Conservation (phyloP, 73 alveolate genomes). For the Paraurostyla sp. region DNA sequence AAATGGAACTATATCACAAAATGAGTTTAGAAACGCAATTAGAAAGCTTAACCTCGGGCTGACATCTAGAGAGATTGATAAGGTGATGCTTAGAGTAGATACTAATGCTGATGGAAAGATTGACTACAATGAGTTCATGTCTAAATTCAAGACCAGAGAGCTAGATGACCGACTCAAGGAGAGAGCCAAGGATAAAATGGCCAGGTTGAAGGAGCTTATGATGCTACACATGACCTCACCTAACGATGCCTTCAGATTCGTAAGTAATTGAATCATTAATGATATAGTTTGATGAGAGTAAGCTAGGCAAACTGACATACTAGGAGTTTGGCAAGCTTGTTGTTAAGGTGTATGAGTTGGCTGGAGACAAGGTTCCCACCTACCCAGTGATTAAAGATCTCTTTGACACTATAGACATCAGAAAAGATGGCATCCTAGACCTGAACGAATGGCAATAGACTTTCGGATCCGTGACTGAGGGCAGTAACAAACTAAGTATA, state of each 20-base stretch:
- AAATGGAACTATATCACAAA: slow-evolving; percentile 77
- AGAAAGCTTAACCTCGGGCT: slow-evolving; percentile 83
- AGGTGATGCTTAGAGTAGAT: slow-evolving; percentile 75
- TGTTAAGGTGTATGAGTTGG: slow-evolving; percentile 78
- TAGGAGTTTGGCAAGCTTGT: slow-evolving; percentile 78
- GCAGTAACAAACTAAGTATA: slow-evolving; percentile 13
- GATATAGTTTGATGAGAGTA: slow-evolving; percentile 68
- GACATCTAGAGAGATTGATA: slow-evolving; percentile 85
- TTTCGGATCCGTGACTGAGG: slow-evolving; percentile 79
- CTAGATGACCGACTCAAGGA: slow-evolving; percentile 74
- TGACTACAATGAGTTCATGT: slow-evolving; percentile 85
- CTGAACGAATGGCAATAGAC: slow-evolving; percentile 94
- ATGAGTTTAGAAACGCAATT: slow-evolving; percentile 92
- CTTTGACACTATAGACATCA: slow-evolving; percentile 92
- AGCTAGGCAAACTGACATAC: slow-evolving; percentile 78
- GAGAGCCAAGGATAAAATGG: slow-evolving; percentile 80
- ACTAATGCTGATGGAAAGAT: slow-evolving; percentile 82
- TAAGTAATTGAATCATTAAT: not conserved
- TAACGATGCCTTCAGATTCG: slow-evolving; percentile 88
- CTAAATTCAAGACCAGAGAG: slow-evolving; percentile 79
- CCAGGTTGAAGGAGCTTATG: slow-evolving; percentile 85
- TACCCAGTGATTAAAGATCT: slow-evolving; percentile 92
- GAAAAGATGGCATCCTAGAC: slow-evolving; percentile 97
- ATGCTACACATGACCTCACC: slow-evolving; percentile 86
- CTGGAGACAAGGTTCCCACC: slow-evolving; percentile 89